These are phyloP conservation scores for Vitis hybrid DNA, from an alignment of 177 flowering plant species.

Conservation along the genomic window DNA sequence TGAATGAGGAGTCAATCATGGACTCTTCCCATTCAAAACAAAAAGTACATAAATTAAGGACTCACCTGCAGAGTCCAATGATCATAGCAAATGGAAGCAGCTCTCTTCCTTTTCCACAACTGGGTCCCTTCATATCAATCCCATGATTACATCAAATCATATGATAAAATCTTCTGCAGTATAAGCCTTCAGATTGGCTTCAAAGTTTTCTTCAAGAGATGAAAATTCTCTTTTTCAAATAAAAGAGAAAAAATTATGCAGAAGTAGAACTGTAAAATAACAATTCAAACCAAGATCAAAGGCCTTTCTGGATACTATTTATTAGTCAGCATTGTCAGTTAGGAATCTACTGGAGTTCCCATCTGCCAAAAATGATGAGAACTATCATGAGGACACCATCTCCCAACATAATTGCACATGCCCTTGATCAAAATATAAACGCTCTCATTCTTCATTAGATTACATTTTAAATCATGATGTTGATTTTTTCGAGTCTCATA, in stretches of 20 bases:
- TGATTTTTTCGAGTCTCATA: neutral
- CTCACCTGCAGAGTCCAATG: slow-evolving; percentile 13
- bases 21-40: neutral
- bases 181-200: too few relatives aligned
- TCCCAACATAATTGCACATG: neutral
- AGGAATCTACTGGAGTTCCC: neutral
- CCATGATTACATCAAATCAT: too few relatives aligned
- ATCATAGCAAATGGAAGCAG: slow-evolving; percentile 16
- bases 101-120: neutral
- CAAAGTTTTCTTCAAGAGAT: too few relatives aligned
- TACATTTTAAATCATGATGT: slow-evolving; percentile 7
- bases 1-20: slow-evolving; percentile 24
- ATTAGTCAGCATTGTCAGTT: neutral
- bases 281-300: too few relatives aligned
- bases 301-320: neutral
- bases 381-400: neutral
- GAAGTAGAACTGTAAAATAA: too few relatives aligned
- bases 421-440: neutral
- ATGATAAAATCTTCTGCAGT: too few relatives aligned
- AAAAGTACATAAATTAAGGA: neutral
- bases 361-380: neutral
- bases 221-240: too few relatives aligned
- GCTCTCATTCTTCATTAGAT: neutral
- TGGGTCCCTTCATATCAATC: neutral
- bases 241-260: too few relatives aligned